phyloP scores from a whole-genome alignment of 306 rosid genomes.

The Myrica gale region DNA sequence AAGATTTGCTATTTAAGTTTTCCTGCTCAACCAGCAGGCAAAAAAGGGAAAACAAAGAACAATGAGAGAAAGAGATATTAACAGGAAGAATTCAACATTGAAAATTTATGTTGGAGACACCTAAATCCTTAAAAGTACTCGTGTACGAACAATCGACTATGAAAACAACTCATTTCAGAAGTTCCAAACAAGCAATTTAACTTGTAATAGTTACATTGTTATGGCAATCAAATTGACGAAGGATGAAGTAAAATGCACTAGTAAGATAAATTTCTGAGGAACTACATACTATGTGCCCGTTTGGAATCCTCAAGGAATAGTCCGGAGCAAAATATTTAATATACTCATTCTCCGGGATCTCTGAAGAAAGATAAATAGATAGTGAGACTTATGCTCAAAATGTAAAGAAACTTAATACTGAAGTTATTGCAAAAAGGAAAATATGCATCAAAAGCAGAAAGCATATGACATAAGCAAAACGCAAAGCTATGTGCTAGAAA shows the following conservation, averaged over 20 bases:
- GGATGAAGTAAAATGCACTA: constrained; percentile 5
- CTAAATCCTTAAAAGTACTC: constrained; percentile 1
- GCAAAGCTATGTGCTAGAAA: neutral
- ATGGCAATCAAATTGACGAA: constrained; percentile 6
- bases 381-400: constrained; percentile 9
- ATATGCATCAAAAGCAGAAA: neutral
- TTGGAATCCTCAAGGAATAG: constrained; percentile 77
- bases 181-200: neutral
- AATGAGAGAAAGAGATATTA: neutral
- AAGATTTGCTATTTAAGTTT: constrained; percentile 87
- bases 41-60: constrained; percentile 19
- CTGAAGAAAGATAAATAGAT: constrained; percentile 48
- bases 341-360: constrained; percentile 90
- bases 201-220: neutral
- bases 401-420: constrained; percentile 2
- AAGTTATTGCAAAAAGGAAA: neutral
- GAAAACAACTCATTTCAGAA: neutral
- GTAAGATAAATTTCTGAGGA: constrained; percentile 21
- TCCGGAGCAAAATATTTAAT: constrained; percentile 91
- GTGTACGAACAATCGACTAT: neutral
- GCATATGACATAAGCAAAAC: neutral
- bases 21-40: constrained; percentile 53
- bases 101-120: constrained; percentile 11
- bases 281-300: constrained; percentile 72
- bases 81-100: neutral